Percentiles rank a stretch among this genome's conserved stretches.
Conservation (phyloP, 129 eudicot species). For the sunflower (Helianthus annuus) region HanXRQr2.0-SUNRISE NC_035446.2:171938543-171939042, state of each 20-base stretch:
- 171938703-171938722: slow-evolving; percentile 81
- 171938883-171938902: slow-evolving; percentile 79
- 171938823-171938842: slow-evolving; percentile 78
- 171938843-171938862: slow-evolving; percentile 62
- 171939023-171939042: not conserved
- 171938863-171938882: slow-evolving; percentile 82
- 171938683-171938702: slow-evolving; percentile 7
- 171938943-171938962: slow-evolving; percentile 5
- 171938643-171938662: not conserved
- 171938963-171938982: slow-evolving; percentile 2
- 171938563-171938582: slow-evolving; percentile 51
- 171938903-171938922: slow-evolving; percentile 75
- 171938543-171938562: slow-evolving; percentile 54
- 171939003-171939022: slow-evolving; percentile 7
- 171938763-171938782: slow-evolving; percentile 80
- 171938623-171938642: slow-evolving; percentile 52
- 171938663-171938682: slow-evolving; percentile 1
- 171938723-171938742: slow-evolving; percentile 59
- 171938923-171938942: not conserved
- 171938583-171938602: slow-evolving; percentile 60
- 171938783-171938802: slow-evolving; percentile 80
- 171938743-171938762: slow-evolving; percentile 70
- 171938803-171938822: slow-evolving; percentile 80
- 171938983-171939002: not conserved
- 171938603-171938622: slow-evolving; percentile 75